Base-by-base conservation (phyloP, 73 alveolate genomes). In the Paramecium biaurelia region DNA sequence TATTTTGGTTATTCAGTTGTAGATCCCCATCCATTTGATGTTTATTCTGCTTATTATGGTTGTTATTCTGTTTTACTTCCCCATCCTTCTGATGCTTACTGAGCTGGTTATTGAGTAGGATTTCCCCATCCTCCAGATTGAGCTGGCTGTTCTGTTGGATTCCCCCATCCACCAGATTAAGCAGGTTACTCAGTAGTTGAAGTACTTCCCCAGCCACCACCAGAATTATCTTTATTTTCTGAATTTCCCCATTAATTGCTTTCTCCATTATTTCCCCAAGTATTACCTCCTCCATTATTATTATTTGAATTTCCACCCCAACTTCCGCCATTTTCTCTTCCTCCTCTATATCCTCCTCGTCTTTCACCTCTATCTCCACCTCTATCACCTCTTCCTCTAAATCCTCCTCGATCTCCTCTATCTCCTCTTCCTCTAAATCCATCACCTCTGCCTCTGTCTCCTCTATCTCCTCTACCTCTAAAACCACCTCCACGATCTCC, bases 331-430 rank as follows among this genome's bases (percentile, higher is more conserved):
- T 42, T 72, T 5, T 72, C 32, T 12, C 86, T 42, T 32, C 86
- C 86, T 30, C 86, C 58, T 34, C 56, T 42, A 11, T 11, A 28
- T 72, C 74, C 45, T 12, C 74, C 90, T 79, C 90, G 8, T 79
- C 90, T 20, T 7, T 45, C 56, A n/a, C 90, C 90, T 15, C 90
- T 32, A 79, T 79, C 76, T 43, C 90, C 74, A 5, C 72, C 90
- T 30, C 74, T 21, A 9, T 42, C 56, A 18, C 42, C 90, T 43
- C 90, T 15, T 14, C 32, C 70, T 1, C 90, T 12, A 10, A 9
- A 7, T 38, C 90, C 90, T 38, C 56, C 28, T 18, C 53, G 4
- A 8, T 24, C 72, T 43, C 90, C 90, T 14, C 70, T 6, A 7
- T 57, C 47, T 15, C 35, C 70, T 20, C 67, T 21, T 0, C 21